A percentile compares a stretch with the other conserved stretches of the same genome.
Evolutionary conservation across 1,139 yeast genomes (phyloP).

Genomic region (Sugiyamaella castrensis): DNA sequence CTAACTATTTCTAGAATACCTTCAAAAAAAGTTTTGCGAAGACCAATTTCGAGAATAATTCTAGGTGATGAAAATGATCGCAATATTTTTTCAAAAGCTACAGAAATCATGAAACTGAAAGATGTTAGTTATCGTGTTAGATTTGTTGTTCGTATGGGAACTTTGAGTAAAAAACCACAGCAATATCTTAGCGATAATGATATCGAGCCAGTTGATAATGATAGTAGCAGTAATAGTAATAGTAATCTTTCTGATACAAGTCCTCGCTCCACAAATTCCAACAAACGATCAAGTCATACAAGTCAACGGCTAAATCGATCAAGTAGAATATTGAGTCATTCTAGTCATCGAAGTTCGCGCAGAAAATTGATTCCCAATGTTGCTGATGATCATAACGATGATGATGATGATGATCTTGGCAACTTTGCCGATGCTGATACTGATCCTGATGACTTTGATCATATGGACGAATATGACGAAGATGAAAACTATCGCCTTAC

Average conservation of each 20-base stretch:
- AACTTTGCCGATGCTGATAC: conserved; percentile 10
- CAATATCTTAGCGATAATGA: conserved; percentile 1
- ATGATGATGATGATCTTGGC: conserved; percentile 8
- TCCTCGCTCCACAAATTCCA: too few species aligned
- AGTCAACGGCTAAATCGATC: too few species aligned
- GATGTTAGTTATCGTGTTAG: conserved; percentile 76
- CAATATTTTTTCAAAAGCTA: conserved; percentile 66
- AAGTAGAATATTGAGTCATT: background rate
- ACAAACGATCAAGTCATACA: too few species aligned
- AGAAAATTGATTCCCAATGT: background rate
- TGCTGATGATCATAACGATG: conserved; percentile 4
- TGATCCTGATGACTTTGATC: conserved; percentile 9
- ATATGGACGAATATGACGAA: conserved; percentile 14
- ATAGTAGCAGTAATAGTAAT: background rate
- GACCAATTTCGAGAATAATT: conserved; percentile 63
- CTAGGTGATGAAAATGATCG: conserved; percentile 67
- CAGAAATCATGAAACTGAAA: conserved; percentile 65
- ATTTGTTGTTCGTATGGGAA: conserved; percentile 48
- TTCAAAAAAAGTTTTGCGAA: conserved; percentile 51
- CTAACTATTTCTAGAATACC: conserved; percentile 50
- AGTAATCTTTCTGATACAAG: too few species aligned
- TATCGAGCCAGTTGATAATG: background rate
- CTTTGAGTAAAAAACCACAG: background rate
- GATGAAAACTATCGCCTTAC: conserved; percentile 5
- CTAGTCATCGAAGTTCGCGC: conserved; percentile 6